phyloP scores from a whole-genome alignment of 306 rosid genomes.

The Arachis stenosperma region DNA sequence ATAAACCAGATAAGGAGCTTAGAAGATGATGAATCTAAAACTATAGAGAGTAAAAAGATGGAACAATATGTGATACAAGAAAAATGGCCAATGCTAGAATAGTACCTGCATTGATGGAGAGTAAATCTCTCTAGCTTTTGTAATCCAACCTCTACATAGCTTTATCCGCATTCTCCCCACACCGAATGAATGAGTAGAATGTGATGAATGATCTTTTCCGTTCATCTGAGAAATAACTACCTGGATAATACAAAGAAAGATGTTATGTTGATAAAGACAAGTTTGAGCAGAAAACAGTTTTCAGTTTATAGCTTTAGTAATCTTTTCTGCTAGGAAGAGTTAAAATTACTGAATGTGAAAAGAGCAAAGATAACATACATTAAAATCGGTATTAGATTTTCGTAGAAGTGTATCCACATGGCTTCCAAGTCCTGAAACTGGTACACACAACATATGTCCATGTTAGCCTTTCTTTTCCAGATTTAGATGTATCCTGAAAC shows the following conservation, averaged over 20 bases:
- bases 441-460: constrained; percentile 35
- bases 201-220: constrained; percentile 83
- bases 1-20: constrained; percentile 18
- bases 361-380: constrained; percentile 56
- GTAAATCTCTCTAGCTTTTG: constrained; percentile 94
- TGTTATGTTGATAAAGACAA: neutral
- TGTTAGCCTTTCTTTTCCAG: constrained; percentile 45
- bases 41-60: neutral
- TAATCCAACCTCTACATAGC: constrained; percentile 95
- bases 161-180: constrained; percentile 96
- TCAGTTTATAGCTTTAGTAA: neutral
- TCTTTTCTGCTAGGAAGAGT: constrained; percentile 21
- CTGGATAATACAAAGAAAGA: constrained; percentile 41
- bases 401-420: constrained; percentile 71
- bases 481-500: constrained; percentile 28
- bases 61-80: constrained; percentile 16
- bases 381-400: constrained; percentile 81
- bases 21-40: neutral
- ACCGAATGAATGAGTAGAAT: constrained; percentile 83
- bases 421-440: constrained; percentile 82
- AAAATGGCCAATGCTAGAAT: constrained; percentile 16
- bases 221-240: constrained; percentile 87
- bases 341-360: constrained; percentile 16
- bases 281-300: constrained; percentile 15
- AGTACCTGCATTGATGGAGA: constrained; percentile 90